Evolutionary conservation across 805 yeast genomes (phyloP).

Genomic region (Barnettozyma siamensis): DNA sequence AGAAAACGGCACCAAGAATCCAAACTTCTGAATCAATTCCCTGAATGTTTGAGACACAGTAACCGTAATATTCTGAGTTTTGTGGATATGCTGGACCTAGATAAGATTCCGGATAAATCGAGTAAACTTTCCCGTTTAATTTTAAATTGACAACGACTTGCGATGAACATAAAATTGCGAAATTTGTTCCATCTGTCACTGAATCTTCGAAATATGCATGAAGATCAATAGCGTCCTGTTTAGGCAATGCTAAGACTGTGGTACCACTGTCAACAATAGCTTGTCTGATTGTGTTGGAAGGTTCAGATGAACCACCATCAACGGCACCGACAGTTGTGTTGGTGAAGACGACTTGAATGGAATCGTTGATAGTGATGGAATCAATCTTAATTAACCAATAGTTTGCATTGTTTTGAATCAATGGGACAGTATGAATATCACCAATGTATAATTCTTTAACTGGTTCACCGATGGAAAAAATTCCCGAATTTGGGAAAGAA

Average conservation of each 20-base stretch:
- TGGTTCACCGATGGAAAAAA: conserved; percentile 39
- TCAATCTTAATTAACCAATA: conserved; percentile 50
- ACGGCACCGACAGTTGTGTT: conserved; percentile 15
- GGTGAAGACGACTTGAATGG: conserved; percentile 26
- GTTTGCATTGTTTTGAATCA: conserved; percentile 29
- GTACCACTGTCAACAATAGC: conserved; percentile 65
- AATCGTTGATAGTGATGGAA: conserved; percentile 31
- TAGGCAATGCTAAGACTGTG: conserved; percentile 51
- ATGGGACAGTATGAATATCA: conserved; percentile 34
- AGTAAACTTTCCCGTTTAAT: conserved; percentile 41
- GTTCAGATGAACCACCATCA: neutral
- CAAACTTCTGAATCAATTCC: conserved; percentile 46
- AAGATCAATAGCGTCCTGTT: conserved; percentile 45
- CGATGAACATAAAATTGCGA: conserved; percentile 53
- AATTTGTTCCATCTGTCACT: conserved; percentile 56
- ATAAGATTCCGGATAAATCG: conserved; percentile 38
- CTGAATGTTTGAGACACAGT: conserved; percentile 61
- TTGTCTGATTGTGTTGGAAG: conserved; percentile 25
- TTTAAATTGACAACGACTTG: conserved; percentile 35
- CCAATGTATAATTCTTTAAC: conserved; percentile 33
- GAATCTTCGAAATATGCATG: conserved; percentile 47
- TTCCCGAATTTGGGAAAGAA: conserved; percentile 30
- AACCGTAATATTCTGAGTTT: conserved; percentile 34
- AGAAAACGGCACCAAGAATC: conserved; percentile 62
- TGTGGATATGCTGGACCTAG: conserved; percentile 42